Conservation (phyloP, 202 grass and related monocot species). For the Eragrostis tef region DNA sequence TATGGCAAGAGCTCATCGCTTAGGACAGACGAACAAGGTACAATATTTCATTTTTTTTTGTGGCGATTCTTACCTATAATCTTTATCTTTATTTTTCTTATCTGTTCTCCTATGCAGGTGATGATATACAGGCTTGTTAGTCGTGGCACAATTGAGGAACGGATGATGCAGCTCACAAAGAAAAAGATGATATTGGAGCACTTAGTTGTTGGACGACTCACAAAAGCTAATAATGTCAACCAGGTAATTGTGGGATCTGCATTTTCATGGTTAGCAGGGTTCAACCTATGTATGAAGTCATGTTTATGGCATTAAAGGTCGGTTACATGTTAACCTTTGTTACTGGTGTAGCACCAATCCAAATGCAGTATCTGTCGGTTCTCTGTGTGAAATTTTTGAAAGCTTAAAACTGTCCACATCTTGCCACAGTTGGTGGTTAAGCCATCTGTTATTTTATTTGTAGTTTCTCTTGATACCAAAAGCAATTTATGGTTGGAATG, state of each 20-base stretch:
- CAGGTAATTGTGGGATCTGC: slow-evolving; percentile 61
- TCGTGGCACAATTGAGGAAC: slow-evolving; percentile 95
- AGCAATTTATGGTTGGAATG: slow-evolving; percentile 27
- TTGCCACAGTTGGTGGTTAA: slow-evolving; percentile 3
- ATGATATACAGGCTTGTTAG: slow-evolving; percentile 99
- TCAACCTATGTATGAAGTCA: neutral
- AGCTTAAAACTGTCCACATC: neutral
- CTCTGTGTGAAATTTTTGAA: neutral
- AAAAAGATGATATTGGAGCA: slow-evolving; percentile 99
- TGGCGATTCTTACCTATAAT: slow-evolving; percentile 22
- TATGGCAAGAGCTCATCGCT: slow-evolving; percentile 98
- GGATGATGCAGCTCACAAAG: slow-evolving; percentile 99
- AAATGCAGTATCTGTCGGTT: slow-evolving; percentile 3
- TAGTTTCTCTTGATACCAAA: slow-evolving; percentile 28
- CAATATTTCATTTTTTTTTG: slow-evolving; percentile 17
- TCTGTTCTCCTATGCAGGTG: slow-evolving; percentile 66
- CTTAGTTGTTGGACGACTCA: slow-evolving; percentile 94
- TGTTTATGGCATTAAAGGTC: slow-evolving; percentile 1
- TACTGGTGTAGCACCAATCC: neutral
- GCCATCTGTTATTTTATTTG: slow-evolving; percentile 25
- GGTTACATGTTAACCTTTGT: neutral
- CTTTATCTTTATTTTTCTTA: neutral
- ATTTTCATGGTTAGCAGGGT: slow-evolving; percentile 32
- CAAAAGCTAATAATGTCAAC: slow-evolving; percentile 84
- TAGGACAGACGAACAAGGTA: slow-evolving; percentile 97